Evolutionary conservation across 805 yeast genomes (phyloP), one percentile per base, ranked within the genome.

Genomic region (Metschnikowia drakensbergensis): DNA sequence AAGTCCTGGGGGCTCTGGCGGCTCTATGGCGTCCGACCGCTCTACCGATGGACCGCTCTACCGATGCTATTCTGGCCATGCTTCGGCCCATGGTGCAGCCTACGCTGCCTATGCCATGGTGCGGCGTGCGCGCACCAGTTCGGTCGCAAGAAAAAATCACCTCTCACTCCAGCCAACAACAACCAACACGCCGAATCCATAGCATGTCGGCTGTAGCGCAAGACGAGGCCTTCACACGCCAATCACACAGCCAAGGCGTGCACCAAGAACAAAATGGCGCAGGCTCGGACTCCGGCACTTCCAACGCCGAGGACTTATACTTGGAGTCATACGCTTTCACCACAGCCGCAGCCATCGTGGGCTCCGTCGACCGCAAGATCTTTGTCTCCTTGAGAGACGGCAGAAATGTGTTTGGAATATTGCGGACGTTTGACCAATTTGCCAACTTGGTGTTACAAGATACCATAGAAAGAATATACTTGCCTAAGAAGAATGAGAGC

Each of bases 401-500:
- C 34, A 79, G 92, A 56, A 82, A 84, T 54, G 70, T 92, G 30
- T 84, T 88, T 62, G 99, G 99, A 13, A 86, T 91, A 25, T 74
- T 94, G 56, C 80, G 99, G 66, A 89, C 97, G 2, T 94, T 92
- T 67, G 99, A 94, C 70, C 97, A 92, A 67, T 94, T 84, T 65
- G 91, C 96, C 51, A 92, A 92, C 68, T 75, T 94, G 60, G 96
- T 94, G 35, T 74, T 94, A 53, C 98, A 94, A 68, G 96, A 91
- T 64, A 83, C 96, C 13, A 73, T 83, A 42, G 98, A 94, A 66
- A 80, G 97, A 66, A 81, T 90, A 58, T 87, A 87, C 63, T 72
- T 85, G 54, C 66, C 64, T 23, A 61, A 61, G 26, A 61, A 54
- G 17, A 64, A 75, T 13, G 80, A 75, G 11, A 68, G 71, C 41